These are phyloP conservation scores for Wallacemonas rigidus DNA, from an alignment of 208 protist genomes.

Conservation along the genomic window DNA sequence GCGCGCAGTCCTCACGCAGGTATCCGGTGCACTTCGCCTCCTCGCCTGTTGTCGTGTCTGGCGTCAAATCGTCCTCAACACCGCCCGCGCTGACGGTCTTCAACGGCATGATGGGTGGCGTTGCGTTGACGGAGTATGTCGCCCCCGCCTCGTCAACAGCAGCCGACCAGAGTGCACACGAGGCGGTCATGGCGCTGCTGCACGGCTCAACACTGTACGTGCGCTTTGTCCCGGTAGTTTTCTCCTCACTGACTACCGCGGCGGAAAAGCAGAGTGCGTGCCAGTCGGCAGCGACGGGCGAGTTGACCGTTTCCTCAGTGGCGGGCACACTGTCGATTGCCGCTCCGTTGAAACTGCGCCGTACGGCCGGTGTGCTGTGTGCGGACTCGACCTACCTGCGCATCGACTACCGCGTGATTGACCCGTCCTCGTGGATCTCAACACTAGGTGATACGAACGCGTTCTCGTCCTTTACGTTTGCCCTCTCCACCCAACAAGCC, in stretches of 20 bases:
- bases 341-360: constrained; percentile 33
- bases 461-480: constrained; percentile 30
- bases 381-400: constrained; percentile 44
- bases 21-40: constrained; percentile 7
- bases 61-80: neutral
- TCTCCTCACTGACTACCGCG: constrained; percentile 10
- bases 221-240: constrained; percentile 23
- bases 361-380: constrained; percentile 54
- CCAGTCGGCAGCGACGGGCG: constrained; percentile 15
- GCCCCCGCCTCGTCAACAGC: constrained; percentile 5
- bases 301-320: constrained; percentile 29
- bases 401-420: constrained; percentile 59
- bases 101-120: constrained; percentile 47
- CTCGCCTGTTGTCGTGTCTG: neutral
- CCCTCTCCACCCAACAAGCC: constrained; percentile 31
- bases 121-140: constrained; percentile 39
- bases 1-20: neutral
- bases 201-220: constrained; percentile 21
- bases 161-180: constrained; percentile 25
- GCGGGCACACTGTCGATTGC: constrained; percentile 38
- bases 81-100: constrained; percentile 37
- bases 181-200: constrained; percentile 20
- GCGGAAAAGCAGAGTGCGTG: constrained; percentile 30
- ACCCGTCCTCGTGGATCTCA: constrained; percentile 36
- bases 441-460: constrained; percentile 31